Percentiles rank a stretch among this genome's conserved stretches.
These are phyloP conservation scores for Acanthamoeba lugdunensis DNA, from an alignment of 208 protist species.

Conservation along the genomic window DNA sequence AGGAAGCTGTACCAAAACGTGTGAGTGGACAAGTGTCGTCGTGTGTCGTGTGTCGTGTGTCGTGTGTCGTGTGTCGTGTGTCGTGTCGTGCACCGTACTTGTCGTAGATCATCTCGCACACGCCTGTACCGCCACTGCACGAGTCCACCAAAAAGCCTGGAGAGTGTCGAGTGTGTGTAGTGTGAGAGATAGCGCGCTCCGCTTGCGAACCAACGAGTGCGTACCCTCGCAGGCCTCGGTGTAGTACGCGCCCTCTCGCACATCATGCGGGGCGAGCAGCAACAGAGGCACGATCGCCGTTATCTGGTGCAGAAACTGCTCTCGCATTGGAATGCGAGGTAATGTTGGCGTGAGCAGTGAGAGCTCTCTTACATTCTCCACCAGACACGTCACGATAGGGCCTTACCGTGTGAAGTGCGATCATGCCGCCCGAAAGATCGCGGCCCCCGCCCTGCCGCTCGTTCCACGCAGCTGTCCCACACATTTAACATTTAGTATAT, in stretches of 20 bases:
- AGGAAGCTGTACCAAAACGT: not conserved
- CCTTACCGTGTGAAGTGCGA: not conserved
- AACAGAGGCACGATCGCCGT: conserved; percentile 37
- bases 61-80: not conserved
- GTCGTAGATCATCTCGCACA: conserved; percentile 53
- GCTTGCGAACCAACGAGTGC: too few relatives aligned
- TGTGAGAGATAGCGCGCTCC: not conserved
- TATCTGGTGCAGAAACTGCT: conserved; percentile 24
- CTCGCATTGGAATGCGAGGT: not conserved
- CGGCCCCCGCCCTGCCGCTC: not conserved
- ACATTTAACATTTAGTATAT: too few relatives aligned
- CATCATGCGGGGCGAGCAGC: conserved; percentile 31
- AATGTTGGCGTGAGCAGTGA: not conserved
- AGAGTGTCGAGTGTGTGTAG: not conserved
- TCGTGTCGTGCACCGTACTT: not conserved
- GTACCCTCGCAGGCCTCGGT: conserved; percentile 11
- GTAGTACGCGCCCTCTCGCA: not conserved
- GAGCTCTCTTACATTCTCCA: not conserved
- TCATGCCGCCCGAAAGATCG: not conserved
- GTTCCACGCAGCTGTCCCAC: not conserved
- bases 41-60: not conserved
- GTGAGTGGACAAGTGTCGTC: not conserved
- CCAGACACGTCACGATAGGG: not conserved
- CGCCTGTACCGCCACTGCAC: conserved; percentile 44
- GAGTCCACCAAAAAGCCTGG: conserved; percentile 44